Evolutionary conservation across 1,139 yeast species (phyloP).

Genomic region (Meyerozyma carpophila): DNA sequence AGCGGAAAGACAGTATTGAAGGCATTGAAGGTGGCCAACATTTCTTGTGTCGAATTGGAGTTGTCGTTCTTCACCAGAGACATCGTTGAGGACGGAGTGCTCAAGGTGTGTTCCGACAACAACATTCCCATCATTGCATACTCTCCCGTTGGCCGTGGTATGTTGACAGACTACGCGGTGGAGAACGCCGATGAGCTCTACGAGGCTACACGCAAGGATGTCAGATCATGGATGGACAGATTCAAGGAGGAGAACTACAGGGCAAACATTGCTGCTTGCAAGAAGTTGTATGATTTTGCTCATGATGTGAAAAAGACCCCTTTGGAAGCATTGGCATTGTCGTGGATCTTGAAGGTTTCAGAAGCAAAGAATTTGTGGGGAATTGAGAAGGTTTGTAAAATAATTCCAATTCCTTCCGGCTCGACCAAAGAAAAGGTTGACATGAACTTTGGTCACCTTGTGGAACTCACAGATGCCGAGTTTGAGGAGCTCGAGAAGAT

Average conservation of each 20-base stretch:
- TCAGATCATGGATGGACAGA: slow-evolving; percentile 49
- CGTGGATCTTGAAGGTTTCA: slow-evolving; percentile 54
- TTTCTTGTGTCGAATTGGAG: slow-evolving; percentile 72
- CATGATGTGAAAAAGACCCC: slow-evolving; percentile 43
- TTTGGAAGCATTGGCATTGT: slow-evolving; percentile 64
- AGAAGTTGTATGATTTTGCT: slow-evolving; percentile 40
- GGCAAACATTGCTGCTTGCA: slow-evolving; percentile 45
- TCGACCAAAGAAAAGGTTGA: slow-evolving; percentile 53
- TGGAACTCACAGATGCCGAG: slow-evolving; percentile 48
- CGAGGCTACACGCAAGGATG: slow-evolving; percentile 45
- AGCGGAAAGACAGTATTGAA: slow-evolving; percentile 51
- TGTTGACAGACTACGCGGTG: slow-evolving; percentile 56
- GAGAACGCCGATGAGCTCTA: slow-evolving; percentile 28
- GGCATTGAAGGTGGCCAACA: slow-evolving; percentile 45
- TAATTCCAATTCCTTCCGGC: slow-evolving; percentile 78
- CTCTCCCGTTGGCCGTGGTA: slow-evolving; percentile 80
- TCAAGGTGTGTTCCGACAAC: slow-evolving; percentile 40
- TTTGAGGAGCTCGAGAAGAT: slow-evolving; percentile 44
- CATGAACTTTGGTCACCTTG: slow-evolving; percentile 46
- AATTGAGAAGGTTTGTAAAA: slow-evolving; percentile 41
- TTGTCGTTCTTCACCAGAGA: slow-evolving; percentile 64
- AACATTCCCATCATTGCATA: slow-evolving; percentile 70
- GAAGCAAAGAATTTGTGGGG: slow-evolving; percentile 23
- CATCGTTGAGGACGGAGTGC: slow-evolving; percentile 54
- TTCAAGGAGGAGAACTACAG: slow-evolving; percentile 52